Base-by-base conservation (phyloP, 2,329 filamentous ascomycete species). In the Zymoseptoria crescenta region DNA sequence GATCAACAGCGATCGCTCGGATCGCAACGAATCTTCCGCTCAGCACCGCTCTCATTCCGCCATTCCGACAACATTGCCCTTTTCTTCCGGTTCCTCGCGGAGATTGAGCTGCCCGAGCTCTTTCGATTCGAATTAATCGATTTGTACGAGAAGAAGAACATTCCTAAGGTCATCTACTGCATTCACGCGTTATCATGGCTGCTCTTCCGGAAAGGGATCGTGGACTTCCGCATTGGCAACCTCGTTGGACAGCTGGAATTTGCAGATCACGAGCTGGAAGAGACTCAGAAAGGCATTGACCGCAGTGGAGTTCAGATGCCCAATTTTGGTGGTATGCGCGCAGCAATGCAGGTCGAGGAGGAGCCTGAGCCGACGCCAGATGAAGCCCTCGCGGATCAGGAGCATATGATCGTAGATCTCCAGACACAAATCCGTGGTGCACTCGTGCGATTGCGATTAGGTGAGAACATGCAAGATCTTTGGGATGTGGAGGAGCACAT, bases 141-240 rank as follows among this genome's bases (percentile, higher is more conserved):
- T 74, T 78, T 99, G 10, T 99, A 99, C 77, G 95, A 99, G 75
- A 99, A 97, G 80, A 99, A 99, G 77, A 99, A 99, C 69, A 95
- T 97, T 1, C 94, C 94, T 3, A 99, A 97, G 74, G 95, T 97
- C 72, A 99, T 99, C 62, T 96, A 99, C 77, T 99, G 94, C 72
- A 94, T 99, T 56, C 94, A 99, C 70, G 94, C 94, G 0, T 79
- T 99, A 19, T 97, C 93, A 72, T 99, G 93, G 91, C 81, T 99
- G n/a, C 80, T 99, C 9, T 96, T 90, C 74, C 87, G 94, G 54
- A 94, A 96, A 73, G 93, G 94, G 1, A 91, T 97, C 63, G 88
- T 97, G 48, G 88, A 92, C 70, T 97, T 99, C 74, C 87, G 92
- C 8, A 99, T 99, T 69, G 94, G 93, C 16, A 99, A 99, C 69